Conservation (phyloP, 306 rosid species). For the Casuarina cunninghamiana region DNA sequence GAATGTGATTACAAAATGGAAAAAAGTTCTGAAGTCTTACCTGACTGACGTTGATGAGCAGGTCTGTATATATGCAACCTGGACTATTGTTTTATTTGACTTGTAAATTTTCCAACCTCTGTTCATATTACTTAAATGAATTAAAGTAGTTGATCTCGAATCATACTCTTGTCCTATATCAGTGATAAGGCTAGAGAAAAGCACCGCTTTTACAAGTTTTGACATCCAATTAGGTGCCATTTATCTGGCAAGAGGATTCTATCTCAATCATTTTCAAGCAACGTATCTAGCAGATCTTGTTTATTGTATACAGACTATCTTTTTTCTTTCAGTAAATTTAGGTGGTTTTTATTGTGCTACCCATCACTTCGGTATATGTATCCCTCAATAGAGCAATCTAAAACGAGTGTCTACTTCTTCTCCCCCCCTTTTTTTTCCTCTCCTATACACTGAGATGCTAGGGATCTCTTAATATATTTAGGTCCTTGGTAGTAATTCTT, state of each 20-base stretch:
- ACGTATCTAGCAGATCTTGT: neutral
- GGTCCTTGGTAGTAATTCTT: neutral
- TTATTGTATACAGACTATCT: neutral
- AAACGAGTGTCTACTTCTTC: neutral
- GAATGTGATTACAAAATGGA: slow-evolving; percentile 61
- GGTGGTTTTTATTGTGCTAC: neutral
- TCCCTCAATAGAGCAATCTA: neutral
- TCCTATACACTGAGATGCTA: neutral
- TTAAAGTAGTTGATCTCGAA: slow-evolving; percentile 11
- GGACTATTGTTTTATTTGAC: slow-evolving; percentile 4
- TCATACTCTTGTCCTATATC: slow-evolving; percentile 4
- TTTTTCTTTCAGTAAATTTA: neutral
- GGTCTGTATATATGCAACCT: slow-evolving; percentile 46
- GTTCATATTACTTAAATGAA: neutral
- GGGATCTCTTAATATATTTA: slow-evolving; percentile 2
- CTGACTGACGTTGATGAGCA: slow-evolving; percentile 81
- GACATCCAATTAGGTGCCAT: slow-evolving; percentile 2
- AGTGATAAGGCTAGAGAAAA: neutral
- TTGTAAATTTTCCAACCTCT: neutral
- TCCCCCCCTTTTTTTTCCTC: neutral
- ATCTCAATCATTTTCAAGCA: neutral
- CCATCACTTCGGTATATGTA: neutral
- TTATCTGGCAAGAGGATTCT: neutral
- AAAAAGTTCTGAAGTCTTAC: slow-evolving; percentile 66
- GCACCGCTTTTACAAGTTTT: slow-evolving; percentile 5